Evolutionary conservation across 2,329 filamentous ascomycete genomes (phyloP), one percentile per base, ranked within the genome.

Genomic region (Nectriaceae sp.): DNA sequence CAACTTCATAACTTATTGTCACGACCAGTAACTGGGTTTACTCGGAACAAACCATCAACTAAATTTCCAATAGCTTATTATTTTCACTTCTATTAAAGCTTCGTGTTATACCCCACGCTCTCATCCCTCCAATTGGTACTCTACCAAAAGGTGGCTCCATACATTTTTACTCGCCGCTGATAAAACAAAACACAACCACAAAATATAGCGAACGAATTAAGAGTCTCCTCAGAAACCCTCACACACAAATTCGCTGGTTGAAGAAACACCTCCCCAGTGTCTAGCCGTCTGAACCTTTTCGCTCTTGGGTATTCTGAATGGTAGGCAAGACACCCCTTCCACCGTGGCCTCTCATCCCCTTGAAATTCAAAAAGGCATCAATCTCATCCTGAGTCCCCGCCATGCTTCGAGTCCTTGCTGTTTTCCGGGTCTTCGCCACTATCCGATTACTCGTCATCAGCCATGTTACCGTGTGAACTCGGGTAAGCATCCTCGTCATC

Each of bases 251-350:
- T 29, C 24, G 54, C 57, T 52, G 42, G 49, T 52, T 57, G 49
- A 48, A 50, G 45, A 50, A 50, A 58, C 52, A 51, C 51, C 51
- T 44, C 48, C 56, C 43, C 55, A 46, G 56, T 60, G 52, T 54
- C 53, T 47, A 44, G 47, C 49, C 55, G 53, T 59, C 55, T 56
- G 52, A 60, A 55, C 54, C n/a, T 55, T 46, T 40, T 61, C 56
- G 50, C 54, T 54, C 50, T 54, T 59, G 60, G 60, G 60, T 63
- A 63, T 63, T 51, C 53, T n/a, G n/a, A 36, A 36, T 16, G 60
- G 57, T 61, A 57, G 58, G 53, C 60, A 63, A 60, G 56, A 60
- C 53, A 55, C 16, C 47, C 53, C 60, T 49, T 49, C 43, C 55
- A 56, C 55, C 56, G 56, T 57, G 55, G 60, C 49, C 51, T 56